Evolutionary conservation across 2,329 filamentous ascomycete genomes (phyloP).

Genomic region (Penicillium sp.): DNA sequence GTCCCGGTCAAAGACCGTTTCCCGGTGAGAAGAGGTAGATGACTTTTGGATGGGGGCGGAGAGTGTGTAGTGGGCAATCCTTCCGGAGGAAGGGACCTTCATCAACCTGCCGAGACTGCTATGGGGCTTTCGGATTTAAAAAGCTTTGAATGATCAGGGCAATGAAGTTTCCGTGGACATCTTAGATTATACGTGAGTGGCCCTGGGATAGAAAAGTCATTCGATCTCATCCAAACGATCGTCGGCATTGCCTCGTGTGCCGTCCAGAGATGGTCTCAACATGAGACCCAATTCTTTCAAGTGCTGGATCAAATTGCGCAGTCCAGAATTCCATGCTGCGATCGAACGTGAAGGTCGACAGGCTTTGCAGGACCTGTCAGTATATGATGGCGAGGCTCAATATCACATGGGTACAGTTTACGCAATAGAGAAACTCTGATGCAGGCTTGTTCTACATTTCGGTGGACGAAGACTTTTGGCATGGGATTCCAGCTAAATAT

Average conservation of each 20-base stretch:
- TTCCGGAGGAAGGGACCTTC: slow-evolving; percentile 61
- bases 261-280: slow-evolving; percentile 54
- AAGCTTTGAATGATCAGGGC: slow-evolving; percentile 42
- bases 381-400: slow-evolving; percentile 56
- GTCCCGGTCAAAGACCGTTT: slow-evolving; percentile 45
- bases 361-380: slow-evolving; percentile 52
- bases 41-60: slow-evolving; percentile 57
- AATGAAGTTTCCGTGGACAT: slow-evolving; percentile 55
- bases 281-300: slow-evolving; percentile 57
- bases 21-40: slow-evolving; percentile 52
- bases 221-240: background rate
- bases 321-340: slow-evolving; percentile 48
- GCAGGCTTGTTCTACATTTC: background rate
- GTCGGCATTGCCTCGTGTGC: too few species aligned
- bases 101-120: slow-evolving; percentile 57
- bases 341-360: slow-evolving; percentile 54
- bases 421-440: slow-evolving; percentile 24
- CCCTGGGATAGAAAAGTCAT: background rate
- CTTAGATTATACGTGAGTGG: slow-evolving; percentile 53
- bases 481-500: background rate
- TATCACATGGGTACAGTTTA: slow-evolving; percentile 58
- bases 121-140: slow-evolving; percentile 56
- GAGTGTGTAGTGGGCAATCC: slow-evolving; percentile 54
- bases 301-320: slow-evolving; percentile 54
- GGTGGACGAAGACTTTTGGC: background rate